These are phyloP conservation scores for Neofusicoccum umdonicola DNA, from an alignment of 2,329 filamentous ascomycete species.

Conservation along the genomic window DNA sequence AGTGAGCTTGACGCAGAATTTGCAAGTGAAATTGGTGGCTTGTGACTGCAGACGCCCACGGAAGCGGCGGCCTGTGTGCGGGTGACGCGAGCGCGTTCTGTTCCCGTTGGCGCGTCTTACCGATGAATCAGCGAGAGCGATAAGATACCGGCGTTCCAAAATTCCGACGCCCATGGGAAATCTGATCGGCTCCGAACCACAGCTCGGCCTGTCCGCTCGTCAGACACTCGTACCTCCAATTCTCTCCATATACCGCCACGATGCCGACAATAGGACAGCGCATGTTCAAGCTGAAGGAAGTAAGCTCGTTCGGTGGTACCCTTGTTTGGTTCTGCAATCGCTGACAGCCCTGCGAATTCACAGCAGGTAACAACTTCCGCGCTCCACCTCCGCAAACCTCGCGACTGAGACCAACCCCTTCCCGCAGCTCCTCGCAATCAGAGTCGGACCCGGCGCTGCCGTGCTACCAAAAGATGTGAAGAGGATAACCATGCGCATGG, in stretches of 20 bases:
- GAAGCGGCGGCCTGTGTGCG: not conserved
- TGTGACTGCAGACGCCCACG: not conserved
- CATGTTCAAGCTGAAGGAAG: conserved; percentile 70
- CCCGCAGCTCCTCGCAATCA: conserved; percentile 67
- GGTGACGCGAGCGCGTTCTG: not conserved
- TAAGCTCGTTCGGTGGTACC: conserved; percentile 30
- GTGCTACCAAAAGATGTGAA: conserved; percentile 74
- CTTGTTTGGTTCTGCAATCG: not conserved
- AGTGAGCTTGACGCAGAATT: no score
- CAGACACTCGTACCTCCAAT: not conserved
- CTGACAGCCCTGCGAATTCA: not conserved
- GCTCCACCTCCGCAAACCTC: conserved; percentile 6
- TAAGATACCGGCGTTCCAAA: conserved; percentile 17
- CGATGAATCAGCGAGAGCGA: conserved; percentile 7
- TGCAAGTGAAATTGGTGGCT: not conserved
- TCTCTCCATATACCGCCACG: conserved; percentile 16
- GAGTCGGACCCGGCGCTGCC: conserved; percentile 79
- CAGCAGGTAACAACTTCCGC: conserved; percentile 1
- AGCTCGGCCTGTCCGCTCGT: not conserved
- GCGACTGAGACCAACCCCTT: not conserved
- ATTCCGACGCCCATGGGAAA: conserved; percentile 12
- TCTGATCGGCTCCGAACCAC: conserved; percentile 9
- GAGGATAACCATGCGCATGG: conserved; percentile 73
- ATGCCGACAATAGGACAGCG: conserved; percentile 64
- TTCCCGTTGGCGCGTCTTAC: not conserved